A percentile compares a stretch with the other conserved stretches of the same genome.
phyloP scores from a whole-genome alignment of 805 yeast species.

The Cyberlindnera saturnus region DNA sequence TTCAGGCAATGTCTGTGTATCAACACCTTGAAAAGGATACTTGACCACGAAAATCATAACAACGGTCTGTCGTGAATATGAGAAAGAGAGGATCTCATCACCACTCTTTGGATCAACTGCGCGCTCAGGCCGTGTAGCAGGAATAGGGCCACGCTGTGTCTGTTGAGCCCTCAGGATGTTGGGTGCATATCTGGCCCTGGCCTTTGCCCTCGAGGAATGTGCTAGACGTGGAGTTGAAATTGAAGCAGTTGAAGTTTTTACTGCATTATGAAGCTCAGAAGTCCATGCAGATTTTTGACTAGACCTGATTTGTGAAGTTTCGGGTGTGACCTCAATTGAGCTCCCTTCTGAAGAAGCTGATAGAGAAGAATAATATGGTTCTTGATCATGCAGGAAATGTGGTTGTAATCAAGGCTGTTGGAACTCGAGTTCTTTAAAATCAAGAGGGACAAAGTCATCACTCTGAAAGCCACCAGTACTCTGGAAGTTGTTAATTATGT shows the following conservation, averaged over 20 bases:
- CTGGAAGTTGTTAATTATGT: not conserved
- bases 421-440: not conserved
- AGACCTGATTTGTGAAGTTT: no score
- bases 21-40: constrained; percentile 15
- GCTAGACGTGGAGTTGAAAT: not conserved
- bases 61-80: constrained; percentile 27
- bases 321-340: no score
- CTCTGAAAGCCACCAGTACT: not conserved
- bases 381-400: no score
- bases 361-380: no score
- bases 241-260: not conserved
- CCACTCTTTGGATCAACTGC: constrained; percentile 22
- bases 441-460: constrained; percentile 2
- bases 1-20: constrained; percentile 18
- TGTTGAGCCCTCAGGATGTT: constrained; percentile 6
- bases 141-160: constrained; percentile 31
- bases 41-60: constrained; percentile 21
- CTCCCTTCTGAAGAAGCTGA: no score
- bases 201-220: constrained; percentile 1
- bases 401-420: not conserved
- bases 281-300: not conserved
- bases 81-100: constrained; percentile 25
- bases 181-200: constrained; percentile 14
- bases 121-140: constrained; percentile 24
- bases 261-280: not conserved